Evolutionary conservation across 495 filamentous ascomycete species (phyloP).

Genomic region (Hypoxylon trugodes): DNA sequence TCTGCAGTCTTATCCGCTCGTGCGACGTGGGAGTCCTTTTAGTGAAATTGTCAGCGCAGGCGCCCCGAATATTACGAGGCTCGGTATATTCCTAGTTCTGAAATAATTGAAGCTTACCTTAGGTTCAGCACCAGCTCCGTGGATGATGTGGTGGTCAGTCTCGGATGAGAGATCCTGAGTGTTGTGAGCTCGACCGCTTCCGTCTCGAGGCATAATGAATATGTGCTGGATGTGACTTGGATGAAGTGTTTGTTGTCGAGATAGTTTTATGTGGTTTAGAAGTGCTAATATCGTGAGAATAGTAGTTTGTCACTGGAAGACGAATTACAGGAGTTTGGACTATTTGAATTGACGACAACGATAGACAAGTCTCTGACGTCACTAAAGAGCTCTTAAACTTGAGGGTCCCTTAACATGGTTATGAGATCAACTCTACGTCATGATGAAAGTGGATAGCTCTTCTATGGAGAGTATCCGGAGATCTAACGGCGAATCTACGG

Average conservation of each 20-base stretch:
- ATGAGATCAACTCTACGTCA: background rate
- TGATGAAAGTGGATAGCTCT: background rate
- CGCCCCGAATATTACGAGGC: background rate
- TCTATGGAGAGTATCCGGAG: background rate
- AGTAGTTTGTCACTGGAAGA: background rate
- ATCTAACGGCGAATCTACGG: background rate
- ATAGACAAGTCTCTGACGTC: background rate
- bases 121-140: conserved; percentile 45
- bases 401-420: background rate
- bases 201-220: conserved; percentile 48
- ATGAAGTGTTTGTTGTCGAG: background rate
- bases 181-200: conserved; percentile 50
- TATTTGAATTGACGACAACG: background rate
- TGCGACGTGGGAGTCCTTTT: conserved; percentile 37
- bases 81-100: too few relatives aligned
- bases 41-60: background rate
- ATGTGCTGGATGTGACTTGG: conserved; percentile 1
- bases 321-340: background rate
- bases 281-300: too few relatives aligned
- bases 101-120: conserved; percentile 26
- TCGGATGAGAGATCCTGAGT: conserved; percentile 39
- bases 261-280: too few relatives aligned
- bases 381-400: background rate
- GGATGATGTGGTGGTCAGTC: conserved; percentile 49
- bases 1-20: conserved; percentile 53